Percentiles rank a stretch among this genome's conserved stretches.
These are phyloP conservation scores for Astrephomene gubernaculifera DNA, from an alignment of 139 green algal species.

Conservation along the genomic window DNA sequence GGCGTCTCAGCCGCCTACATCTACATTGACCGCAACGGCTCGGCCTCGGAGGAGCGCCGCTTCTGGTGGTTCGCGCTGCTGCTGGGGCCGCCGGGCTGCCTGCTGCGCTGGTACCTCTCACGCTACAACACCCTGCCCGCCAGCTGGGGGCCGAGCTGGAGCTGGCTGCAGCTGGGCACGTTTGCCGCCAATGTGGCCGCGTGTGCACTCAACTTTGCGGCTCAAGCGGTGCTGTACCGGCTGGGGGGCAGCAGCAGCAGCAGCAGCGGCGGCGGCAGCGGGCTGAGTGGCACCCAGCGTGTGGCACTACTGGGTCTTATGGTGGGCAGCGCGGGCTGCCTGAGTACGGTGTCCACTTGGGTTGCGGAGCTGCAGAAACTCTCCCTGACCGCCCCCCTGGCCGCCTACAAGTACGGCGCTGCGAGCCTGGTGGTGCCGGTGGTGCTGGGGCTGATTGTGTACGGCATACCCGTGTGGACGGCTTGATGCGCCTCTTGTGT, in stretches of 20 bases:
- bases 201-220: slow-evolving; percentile 61
- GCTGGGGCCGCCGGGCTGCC: slow-evolving; percentile 54
- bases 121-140: slow-evolving; percentile 65
- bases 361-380: slow-evolving; percentile 79
- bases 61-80: slow-evolving; percentile 56
- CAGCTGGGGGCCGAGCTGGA: slow-evolving; percentile 37
- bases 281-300: neutral
- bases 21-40: neutral
- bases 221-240: slow-evolving; percentile 47
- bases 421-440: slow-evolving; percentile 18
- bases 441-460: slow-evolving; percentile 44
- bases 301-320: slow-evolving; percentile 53
- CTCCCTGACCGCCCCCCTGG: slow-evolving; percentile 21
- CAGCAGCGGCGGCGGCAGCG: too few relatives aligned
- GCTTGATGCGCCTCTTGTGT: too few relatives aligned
- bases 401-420: slow-evolving; percentile 42
- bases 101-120: slow-evolving; percentile 75
- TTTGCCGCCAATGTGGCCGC: slow-evolving; percentile 81
- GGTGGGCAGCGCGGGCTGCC: slow-evolving; percentile 72
- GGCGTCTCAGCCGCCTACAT: neutral
- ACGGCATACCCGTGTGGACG: slow-evolving; percentile 48
- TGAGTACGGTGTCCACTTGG: slow-evolving; percentile 88
- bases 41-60: neutral
- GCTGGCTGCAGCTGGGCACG: slow-evolving; percentile 83
- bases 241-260: too few relatives aligned